Evolutionary conservation across 768 basidiomycete species (phyloP), one percentile per base, ranked within the genome.

Genomic region (Rhodosporidiobolus sp.): DNA sequence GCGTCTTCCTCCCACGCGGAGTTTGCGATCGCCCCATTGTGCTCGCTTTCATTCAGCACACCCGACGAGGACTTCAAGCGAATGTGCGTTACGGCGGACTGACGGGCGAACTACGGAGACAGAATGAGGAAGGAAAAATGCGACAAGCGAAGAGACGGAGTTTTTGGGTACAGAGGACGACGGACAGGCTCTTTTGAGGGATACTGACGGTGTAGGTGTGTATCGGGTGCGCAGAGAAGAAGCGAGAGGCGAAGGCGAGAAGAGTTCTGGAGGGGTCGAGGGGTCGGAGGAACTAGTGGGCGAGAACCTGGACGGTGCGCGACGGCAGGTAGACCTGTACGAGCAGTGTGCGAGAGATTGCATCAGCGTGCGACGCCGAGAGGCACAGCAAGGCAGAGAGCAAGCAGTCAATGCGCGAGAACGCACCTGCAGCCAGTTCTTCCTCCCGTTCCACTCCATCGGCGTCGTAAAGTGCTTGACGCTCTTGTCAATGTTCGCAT

Each of bases 361-460:
- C 28, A 4, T 53, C 32, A 24, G 14, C 22, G 22, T 32, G 38
- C 49, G 5, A 12, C n/a, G 24, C 10, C 32, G 28, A 2, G 1
- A 38, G 38, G 6, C 28, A 46, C 46, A 38, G 38, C 30, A n/a
- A 16, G 17, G 30, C 11, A 4, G 26, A 16, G n/a, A n/a, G n/a
- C n/a, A 52, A 28, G 32, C 38, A 14, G 38, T 14, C 38, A 14
- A 7, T 43, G 10, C 7, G n/a, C n/a, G n/a, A n/a, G n/a, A n/a
- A 38, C 72, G 46, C 24, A 91, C 93, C 85, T 95, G 90, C 64
- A 90, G 76, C 84, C 86, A 96, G 80, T 98, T 97, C 81, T 87
- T 90, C 79, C 95, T 86, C n/a, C 85, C 86, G 79, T 95, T 92
- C 95, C 95, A 98, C 77, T 88, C 89, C 84, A 91, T 81, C 3